Percentiles rank a stretch among this genome's conserved stretches.
phyloP scores from a whole-genome alignment of 2,329 filamentous ascomycete species.

The Bipolaris oryzae region DNA sequence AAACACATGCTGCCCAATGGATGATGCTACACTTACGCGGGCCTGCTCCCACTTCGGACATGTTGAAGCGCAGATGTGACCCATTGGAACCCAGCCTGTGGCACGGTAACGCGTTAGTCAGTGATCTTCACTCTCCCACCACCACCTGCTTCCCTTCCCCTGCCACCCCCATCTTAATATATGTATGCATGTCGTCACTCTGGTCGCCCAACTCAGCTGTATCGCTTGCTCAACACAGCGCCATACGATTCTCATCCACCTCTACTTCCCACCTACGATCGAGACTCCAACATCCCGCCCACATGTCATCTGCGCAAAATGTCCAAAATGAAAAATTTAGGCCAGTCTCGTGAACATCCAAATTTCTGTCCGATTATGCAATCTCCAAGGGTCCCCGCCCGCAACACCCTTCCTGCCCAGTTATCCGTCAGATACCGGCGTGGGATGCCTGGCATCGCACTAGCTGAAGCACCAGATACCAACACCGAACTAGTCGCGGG shows the following conservation, averaged over 20 bases:
- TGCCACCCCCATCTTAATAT: not conserved
- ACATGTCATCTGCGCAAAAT: not conserved
- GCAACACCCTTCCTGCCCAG: conserved; percentile 5
- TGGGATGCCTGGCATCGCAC: conserved; percentile 6
- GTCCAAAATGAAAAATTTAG: not conserved
- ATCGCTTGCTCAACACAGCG: not conserved
- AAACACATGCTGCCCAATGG: not conserved
- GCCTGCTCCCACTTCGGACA: not conserved
- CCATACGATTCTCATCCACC: not conserved
- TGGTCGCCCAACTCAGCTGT: not conserved
- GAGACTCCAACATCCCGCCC: not conserved
- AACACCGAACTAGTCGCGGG: conserved; percentile 10
- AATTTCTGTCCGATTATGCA: conserved; percentile 12
- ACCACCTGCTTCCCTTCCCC: not conserved
- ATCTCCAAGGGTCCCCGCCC: not conserved
- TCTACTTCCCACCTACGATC: conserved; percentile 1
- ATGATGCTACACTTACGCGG: not conserved
- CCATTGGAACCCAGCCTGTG: not conserved
- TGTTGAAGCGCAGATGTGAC: not conserved
- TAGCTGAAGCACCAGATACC: conserved; percentile 4
- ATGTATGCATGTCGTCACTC: conserved; percentile 1
- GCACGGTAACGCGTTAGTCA: not conserved
- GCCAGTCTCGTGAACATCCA: conserved; percentile 7
- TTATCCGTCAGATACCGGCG: conserved; percentile 2
- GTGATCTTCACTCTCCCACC: not conserved